Evolutionary conservation across 805 yeast species (phyloP).

Genomic region (Zygosaccharomyces pseudorouxii): DNA sequence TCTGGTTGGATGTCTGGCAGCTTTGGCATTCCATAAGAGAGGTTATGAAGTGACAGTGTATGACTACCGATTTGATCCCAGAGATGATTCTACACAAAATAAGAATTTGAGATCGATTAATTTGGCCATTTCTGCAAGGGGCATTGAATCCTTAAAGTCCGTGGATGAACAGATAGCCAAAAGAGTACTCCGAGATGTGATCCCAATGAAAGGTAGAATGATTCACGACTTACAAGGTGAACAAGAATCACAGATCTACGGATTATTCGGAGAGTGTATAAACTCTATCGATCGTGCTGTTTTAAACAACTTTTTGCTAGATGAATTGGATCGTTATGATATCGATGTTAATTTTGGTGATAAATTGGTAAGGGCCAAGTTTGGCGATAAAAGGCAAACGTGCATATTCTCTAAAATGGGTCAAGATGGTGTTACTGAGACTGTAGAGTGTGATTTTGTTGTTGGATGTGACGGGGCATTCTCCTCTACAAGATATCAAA

Average conservation of each 20-base stretch:
- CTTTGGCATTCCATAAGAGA: slow-evolving; percentile 67
- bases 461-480: slow-evolving; percentile 87
- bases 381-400: slow-evolving; percentile 25
- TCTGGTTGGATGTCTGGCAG: slow-evolving; percentile 79
- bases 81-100: slow-evolving; percentile 35
- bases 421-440: slow-evolving; percentile 19
- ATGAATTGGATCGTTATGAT: slow-evolving; percentile 52
- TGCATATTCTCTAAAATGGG: slow-evolving; percentile 17
- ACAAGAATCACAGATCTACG: slow-evolving; percentile 69
- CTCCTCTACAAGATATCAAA: slow-evolving; percentile 63
- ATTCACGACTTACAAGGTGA: slow-evolving; percentile 65
- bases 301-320: slow-evolving; percentile 59
- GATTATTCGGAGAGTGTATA: slow-evolving; percentile 75
- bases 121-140: slow-evolving; percentile 82
- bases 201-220: slow-evolving; percentile 90
- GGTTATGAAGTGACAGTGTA: slow-evolving; percentile 71
- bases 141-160: slow-evolving; percentile 61
- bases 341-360: slow-evolving; percentile 50
- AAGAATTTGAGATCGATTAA: slow-evolving; percentile 66
- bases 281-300: slow-evolving; percentile 77
- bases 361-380: slow-evolving; percentile 46
- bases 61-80: slow-evolving; percentile 69
- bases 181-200: slow-evolving; percentile 52
- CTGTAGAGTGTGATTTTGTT: slow-evolving; percentile 47
- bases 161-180: slow-evolving; percentile 58